phyloP scores from a whole-genome alignment of 2,329 filamentous ascomycete species.

The Aspergillus bombycis region DNA sequence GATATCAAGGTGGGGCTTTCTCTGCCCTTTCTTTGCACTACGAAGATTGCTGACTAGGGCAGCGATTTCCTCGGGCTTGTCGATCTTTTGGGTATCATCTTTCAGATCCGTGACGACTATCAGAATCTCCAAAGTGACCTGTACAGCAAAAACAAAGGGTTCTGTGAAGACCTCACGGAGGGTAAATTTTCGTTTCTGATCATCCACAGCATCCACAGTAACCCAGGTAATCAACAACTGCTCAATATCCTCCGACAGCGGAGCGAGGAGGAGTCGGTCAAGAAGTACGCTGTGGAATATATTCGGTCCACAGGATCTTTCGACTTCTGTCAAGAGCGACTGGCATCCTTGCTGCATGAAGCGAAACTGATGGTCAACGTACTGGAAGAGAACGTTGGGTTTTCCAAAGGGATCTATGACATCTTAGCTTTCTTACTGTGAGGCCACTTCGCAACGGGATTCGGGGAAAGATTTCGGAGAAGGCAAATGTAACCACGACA shows the following conservation, averaged over 20 bases:
- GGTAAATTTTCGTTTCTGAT: background rate
- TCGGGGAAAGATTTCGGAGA: background rate
- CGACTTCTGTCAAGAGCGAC: background rate
- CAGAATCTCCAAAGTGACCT: background rate
- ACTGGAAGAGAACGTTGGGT: background rate
- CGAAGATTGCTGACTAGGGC: slow-evolving; percentile 38
- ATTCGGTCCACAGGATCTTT: background rate
- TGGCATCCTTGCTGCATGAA: background rate
- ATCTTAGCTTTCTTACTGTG: background rate
- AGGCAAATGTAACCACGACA: background rate
- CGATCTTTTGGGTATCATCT: slow-evolving; percentile 22
- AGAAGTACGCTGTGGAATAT: background rate
- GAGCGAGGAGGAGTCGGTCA: background rate
- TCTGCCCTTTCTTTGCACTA: too few species aligned
- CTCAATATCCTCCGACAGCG: background rate
- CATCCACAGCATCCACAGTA: background rate
- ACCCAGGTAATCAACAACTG: background rate
- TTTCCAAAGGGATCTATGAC: background rate
- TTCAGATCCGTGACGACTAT: slow-evolving; percentile 58
- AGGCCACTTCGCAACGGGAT: background rate
- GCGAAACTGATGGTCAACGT: background rate
- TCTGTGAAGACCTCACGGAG: background rate
- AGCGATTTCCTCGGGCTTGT: slow-evolving; percentile 31
- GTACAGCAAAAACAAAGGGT: background rate
- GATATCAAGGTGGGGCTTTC: background rate